phyloP scores from a whole-genome alignment of 1,139 yeast genomes.

The Suhomyces wounanorum region DNA sequence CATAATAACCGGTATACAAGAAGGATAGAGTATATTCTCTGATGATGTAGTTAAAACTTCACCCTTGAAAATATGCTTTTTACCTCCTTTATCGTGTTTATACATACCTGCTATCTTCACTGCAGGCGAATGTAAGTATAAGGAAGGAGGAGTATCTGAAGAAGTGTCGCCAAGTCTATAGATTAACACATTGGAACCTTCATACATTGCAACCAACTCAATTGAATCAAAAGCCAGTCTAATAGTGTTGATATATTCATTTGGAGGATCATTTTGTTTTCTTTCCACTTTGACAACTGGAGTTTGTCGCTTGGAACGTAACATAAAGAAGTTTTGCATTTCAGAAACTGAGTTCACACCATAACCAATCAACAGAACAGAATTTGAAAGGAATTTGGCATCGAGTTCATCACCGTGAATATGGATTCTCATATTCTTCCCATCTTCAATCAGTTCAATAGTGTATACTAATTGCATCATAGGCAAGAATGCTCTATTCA shows the following conservation, averaged over 20 bases:
- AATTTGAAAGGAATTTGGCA: conserved; percentile 58
- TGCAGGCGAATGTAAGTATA: conserved; percentile 77
- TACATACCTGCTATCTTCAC: conserved; percentile 53
- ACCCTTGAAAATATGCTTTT: conserved; percentile 47
- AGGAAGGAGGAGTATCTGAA: conserved; percentile 50
- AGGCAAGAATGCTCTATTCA: conserved; percentile 68
- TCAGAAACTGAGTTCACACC: conserved; percentile 45
- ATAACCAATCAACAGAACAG: conserved; percentile 50
- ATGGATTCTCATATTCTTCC: conserved; percentile 40
- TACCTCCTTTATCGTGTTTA: conserved; percentile 25
- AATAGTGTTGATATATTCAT: conserved; percentile 25
- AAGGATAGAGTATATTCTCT: conserved; percentile 65
- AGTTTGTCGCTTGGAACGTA: conserved; percentile 16
- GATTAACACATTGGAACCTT: conserved; percentile 67
- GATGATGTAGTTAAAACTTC: conserved; percentile 72
- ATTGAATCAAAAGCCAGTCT: conserved; percentile 45
- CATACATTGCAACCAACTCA: conserved; percentile 58
- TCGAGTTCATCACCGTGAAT: conserved; percentile 70
- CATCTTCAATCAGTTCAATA: conserved; percentile 32
- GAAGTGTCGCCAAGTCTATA: conserved; percentile 47
- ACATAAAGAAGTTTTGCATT: conserved; percentile 41
- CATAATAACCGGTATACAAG: conserved; percentile 75
- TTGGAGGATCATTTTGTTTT: conserved; percentile 3
- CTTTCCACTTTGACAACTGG: background rate
- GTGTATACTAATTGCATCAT: conserved; percentile 62